Base-by-base conservation (phyloP, 2,329 filamentous ascomycete species). In the Apiospora kogelbergensis region DNA sequence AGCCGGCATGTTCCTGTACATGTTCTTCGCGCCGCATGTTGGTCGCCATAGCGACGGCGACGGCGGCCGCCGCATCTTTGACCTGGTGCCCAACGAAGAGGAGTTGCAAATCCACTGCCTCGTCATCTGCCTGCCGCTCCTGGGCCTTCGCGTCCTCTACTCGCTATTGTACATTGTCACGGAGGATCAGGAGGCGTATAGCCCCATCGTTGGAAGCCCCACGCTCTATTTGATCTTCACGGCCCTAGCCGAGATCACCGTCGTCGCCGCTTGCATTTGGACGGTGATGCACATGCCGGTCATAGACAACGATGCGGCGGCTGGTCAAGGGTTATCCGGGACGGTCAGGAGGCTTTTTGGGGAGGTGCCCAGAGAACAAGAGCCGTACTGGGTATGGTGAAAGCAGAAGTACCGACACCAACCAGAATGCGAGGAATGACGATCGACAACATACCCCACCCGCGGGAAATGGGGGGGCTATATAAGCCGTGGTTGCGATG, bases 201-300 rank as follows among this genome's bases (percentile, higher is more conserved):
- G n/a, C 63, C 24, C 41, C 41, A 7, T 65, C 13, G 15, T 6
- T 24, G 63, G 63, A 7, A 65, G 24, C 41, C 24, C 63, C 41
- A 45, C 41, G 24, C 40, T 65, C 63, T 65, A 65, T n/a, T 24
- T 65, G 13, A 11, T 65, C 24, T 44, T 65, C 15, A 65, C 63
- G 22, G 63, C 63, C 13, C n/a, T 72, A 15, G 24, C 67, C 46
- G 40, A 69, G 6, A 66, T 75, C 24, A 44, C 66, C 33, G 67
- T 75, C 40, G 63, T 77, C 24, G 45, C 67, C 2, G 69, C 72
- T 0, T 74, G 24, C 41, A 15, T 65, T 13, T 65, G 63, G 63
- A 44, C 63, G 15, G n/a, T 45, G 41, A 41, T 65, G 41, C 63
- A 45, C 24, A 33, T 65, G 22, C 40, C 41, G 7, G 41, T 45